phyloP scores from a whole-genome alignment of 148 eudicot genomes.

The Fagopyrum homotropicum region DNA sequence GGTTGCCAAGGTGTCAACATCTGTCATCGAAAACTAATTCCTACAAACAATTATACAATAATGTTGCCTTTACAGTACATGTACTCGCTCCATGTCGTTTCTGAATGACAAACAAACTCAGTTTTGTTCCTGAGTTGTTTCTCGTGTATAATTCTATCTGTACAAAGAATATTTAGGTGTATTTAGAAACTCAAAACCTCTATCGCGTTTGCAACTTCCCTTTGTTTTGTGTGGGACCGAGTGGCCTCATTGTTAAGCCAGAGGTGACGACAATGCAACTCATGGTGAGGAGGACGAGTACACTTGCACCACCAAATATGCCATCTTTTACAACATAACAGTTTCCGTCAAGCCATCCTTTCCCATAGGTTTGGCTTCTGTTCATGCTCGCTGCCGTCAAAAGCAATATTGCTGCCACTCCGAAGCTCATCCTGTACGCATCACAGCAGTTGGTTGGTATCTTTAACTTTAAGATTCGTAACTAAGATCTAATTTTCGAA shows the following conservation, averaged over 20 bases:
- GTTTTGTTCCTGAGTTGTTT: neutral
- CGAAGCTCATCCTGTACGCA: constrained; percentile 52
- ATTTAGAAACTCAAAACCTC: neutral
- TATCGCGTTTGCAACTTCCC: neutral
- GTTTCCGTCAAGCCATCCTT: constrained; percentile 72
- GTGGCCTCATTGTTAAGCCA: neutral
- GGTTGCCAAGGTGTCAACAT: constrained; percentile 7
- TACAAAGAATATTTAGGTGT: neutral
- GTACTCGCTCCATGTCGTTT: neutral
- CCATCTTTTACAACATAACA: constrained; percentile 71
- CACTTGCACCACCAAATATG: constrained; percentile 42
- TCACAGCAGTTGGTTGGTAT: neutral
- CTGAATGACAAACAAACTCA: neutral
- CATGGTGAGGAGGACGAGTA: constrained; percentile 32
- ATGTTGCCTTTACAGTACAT: neutral
- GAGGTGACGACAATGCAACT: constrained; percentile 21
- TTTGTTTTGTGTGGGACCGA: neutral
- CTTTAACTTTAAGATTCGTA: neutral
- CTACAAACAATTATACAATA: neutral
- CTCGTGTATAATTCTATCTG: neutral
- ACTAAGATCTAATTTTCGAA: no score
- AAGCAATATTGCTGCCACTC: constrained; percentile 23
- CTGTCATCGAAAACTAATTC: constrained; percentile 1
- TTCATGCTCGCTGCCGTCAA: constrained; percentile 58
- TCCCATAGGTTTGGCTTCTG: constrained; percentile 43